Evolutionary conservation across 192 early-diverging fungal species (phyloP), one percentile per base, ranked within the genome.

Genomic region (Cetraspora pellucida): DNA sequence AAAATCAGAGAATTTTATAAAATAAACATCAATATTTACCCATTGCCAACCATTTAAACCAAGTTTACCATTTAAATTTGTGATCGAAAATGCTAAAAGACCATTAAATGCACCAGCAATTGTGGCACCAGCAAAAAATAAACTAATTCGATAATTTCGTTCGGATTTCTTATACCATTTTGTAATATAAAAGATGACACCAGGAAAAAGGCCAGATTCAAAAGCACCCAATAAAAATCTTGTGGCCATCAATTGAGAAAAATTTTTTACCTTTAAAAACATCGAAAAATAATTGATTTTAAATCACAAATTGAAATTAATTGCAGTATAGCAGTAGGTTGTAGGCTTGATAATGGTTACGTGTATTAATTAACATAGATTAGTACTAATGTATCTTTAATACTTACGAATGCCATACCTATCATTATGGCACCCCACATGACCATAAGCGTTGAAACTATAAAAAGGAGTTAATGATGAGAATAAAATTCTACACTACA

Each of bases 71-170:
- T 77, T 63, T 55, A 86, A 86, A 19, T 90, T 79, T 31, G 81
- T 72, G 57, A 91, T 89, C 72, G 84, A 87, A 80, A 89, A 91
- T 55, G 89, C 91, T 52, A 91, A 76, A 0, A 92, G 82, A 60
- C 89, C 91, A n/a, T 89, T 89, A 74, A 91, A 87, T n/a, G 85
- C 85, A 49, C 85, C 85, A 31, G 88, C 86, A 65, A 90, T 79
- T 0, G 83, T 85, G 10, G 85, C 78, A 10, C 81, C 84, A 63
- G 81, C 73, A 77, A 86, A 89, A 75, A 89, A 89, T 1, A 86
- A 30, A 23, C 85, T 86, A 31, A 88, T 80, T 43, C 90, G 86
- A 49, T 82, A 79, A 11, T 86, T 83, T 54, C 85, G 85, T 70
- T n/a, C n/a, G n/a, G n/a, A n/a, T n/a, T n/a, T n/a, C n/a, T n/a